Base-by-base conservation (phyloP, 192 early-diverging fungal genomes). In the Umbelopsis sp. region DNA sequence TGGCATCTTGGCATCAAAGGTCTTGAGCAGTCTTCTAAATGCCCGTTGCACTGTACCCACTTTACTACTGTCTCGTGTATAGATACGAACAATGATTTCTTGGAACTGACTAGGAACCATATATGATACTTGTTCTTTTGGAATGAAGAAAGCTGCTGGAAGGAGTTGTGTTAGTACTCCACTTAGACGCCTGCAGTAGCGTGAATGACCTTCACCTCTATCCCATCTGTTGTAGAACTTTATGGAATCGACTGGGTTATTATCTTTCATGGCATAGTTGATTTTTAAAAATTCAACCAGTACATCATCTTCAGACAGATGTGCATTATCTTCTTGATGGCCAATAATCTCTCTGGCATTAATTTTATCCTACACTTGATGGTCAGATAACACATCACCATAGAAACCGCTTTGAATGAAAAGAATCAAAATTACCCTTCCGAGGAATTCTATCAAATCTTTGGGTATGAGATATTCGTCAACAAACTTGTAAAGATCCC, bases 401-500 rank as follows among this genome's bases (percentile, higher is more conserved):
- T 69, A 75, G 13, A 72, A 72, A 72, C 20, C 21, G 13, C 27
- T 30, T 2, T 23, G 46, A 13, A 4, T 21, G 1, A 41, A 41
- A 41, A 10, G 6, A 9, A 46, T 44, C 33, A 15, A 16, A 15
- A 16, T 49, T 85, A 82, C 84, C 76, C 81, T 82, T 15, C 71
- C 80, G 7, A 87, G 46, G 1, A 55, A 33, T 9, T 72, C 66
- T 13, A 78, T 33, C 18, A 88, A 67, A 5, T 86, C 84, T 15
- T 74, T 68, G 7, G 91, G 90, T 22, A 94, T 74, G 21, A 91
- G 74, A 46, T 84, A 86, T 72, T 93, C 91, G 71, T 93, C 91
- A 4, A 92, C 91, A 82, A 91, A 95, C 52, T 92, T 90, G 82
- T 97, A 98, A 6, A 97, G 79, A 52, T 97, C 84, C 8, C 97